These are phyloP conservation scores for Vigna trinervia DNA, from an alignment of 306 rosid genomes.

Conservation along the genomic window DNA sequence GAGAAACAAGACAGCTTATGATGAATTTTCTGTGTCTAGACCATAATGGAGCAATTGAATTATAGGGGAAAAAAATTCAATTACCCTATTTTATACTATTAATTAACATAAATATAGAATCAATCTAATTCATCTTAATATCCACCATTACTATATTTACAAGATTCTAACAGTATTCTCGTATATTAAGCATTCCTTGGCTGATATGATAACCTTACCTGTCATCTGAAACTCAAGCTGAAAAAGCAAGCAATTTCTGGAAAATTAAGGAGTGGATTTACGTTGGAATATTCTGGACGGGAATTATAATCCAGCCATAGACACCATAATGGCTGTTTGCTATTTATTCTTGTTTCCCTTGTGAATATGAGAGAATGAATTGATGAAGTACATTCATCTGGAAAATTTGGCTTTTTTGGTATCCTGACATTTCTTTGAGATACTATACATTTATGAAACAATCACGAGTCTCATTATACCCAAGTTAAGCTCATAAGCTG, in stretches of 20 bases:
- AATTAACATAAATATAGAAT: no score
- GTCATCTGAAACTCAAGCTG: slow-evolving; percentile 26
- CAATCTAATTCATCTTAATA: no score
- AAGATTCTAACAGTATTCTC: no score
- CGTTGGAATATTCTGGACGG: slow-evolving; percentile 20
- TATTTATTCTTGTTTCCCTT: slow-evolving; percentile 19
- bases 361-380: slow-evolving; percentile 25
- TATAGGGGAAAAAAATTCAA: no score
- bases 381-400: slow-evolving; percentile 18
- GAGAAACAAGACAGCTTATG: no score
- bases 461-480: slow-evolving; percentile 20
- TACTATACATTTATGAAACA: not conserved
- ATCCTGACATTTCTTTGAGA: slow-evolving; percentile 13
- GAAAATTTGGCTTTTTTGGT: not conserved
- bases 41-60: no score
- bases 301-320: slow-evolving; percentile 13
- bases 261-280: slow-evolving; percentile 25
- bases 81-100: no score
- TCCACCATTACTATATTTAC: no score
- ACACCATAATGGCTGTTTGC: slow-evolving; percentile 2
- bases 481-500: slow-evolving; percentile 26
- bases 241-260: slow-evolving; percentile 37
- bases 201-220: slow-evolving; percentile 9
- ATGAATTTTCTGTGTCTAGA: no score
- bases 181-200: no score